Percentiles rank a stretch among this genome's conserved stretches.
These are phyloP conservation scores for Lentinula boryana DNA, from an alignment of 768 basidiomycete genomes.

Conservation along the genomic window DNA sequence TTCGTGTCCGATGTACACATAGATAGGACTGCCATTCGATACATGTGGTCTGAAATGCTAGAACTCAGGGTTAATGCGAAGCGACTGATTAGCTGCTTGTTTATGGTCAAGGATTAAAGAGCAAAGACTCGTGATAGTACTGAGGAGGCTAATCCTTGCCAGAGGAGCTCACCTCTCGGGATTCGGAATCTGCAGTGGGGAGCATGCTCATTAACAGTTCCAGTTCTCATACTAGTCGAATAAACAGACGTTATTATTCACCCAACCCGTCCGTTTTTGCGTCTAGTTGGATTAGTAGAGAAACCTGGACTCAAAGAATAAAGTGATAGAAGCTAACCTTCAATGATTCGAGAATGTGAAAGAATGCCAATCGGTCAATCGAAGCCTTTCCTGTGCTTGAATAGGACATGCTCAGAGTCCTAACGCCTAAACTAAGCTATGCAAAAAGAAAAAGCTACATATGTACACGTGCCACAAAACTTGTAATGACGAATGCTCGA, in stretches of 20 bases:
- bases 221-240: conserved; percentile 4
- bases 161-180: conserved; percentile 65
- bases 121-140: no score
- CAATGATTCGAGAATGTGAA: conserved; percentile 82
- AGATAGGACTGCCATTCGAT: conserved; percentile 91
- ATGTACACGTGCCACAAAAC: no score
- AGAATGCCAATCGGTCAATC: conserved; percentile 77
- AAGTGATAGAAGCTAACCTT: conserved; percentile 50
- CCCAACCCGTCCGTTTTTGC: conserved; percentile 95
- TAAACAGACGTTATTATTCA: conserved; percentile 65
- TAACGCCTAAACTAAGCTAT: background rate
- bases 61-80: background rate
- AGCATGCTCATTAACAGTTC: background rate
- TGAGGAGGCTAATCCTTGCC: background rate
- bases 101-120: no score
- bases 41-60: conserved; percentile 96
- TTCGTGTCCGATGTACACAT: conserved; percentile 77
- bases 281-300: conserved; percentile 45
- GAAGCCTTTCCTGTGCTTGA: conserved; percentile 42
- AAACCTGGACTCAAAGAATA: background rate
- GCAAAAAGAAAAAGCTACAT: background rate
- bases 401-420: conserved; percentile 24
- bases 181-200: conserved; percentile 54
- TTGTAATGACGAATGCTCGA: no score
- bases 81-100: background rate